Evolutionary conservation across 139 green algal species (phyloP).

Genomic region (Diplosphaera chodatii): DNA sequence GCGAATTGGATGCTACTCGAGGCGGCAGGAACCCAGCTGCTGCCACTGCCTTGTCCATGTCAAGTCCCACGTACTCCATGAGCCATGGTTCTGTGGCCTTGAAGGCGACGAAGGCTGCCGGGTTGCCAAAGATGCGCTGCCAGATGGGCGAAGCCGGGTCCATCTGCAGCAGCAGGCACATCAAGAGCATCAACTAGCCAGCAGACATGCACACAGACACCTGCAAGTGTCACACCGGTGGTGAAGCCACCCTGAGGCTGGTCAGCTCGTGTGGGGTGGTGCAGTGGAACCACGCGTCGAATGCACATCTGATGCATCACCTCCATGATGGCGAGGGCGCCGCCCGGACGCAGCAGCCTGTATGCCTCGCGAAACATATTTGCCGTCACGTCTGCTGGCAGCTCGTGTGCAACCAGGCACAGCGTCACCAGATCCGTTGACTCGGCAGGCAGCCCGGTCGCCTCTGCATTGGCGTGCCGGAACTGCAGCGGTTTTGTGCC

Average conservation of each 20-base stretch:
- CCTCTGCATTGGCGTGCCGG: slow-evolving; percentile 2
- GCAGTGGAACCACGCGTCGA: no score
- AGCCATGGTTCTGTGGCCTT: slow-evolving; percentile 74
- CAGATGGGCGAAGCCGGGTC: slow-evolving; percentile 52
- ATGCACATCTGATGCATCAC: no score
- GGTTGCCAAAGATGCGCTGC: slow-evolving; percentile 57
- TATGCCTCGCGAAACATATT: slow-evolving; percentile 60
- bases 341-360: slow-evolving; percentile 50
- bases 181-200: no score
- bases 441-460: slow-evolving; percentile 1
- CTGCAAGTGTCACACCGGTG: no score
- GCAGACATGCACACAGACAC: not conserved
- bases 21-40: slow-evolving; percentile 39
- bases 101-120: slow-evolving; percentile 69
- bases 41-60: slow-evolving; percentile 37
- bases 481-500: not conserved
- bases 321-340: slow-evolving; percentile 35
- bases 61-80: slow-evolving; percentile 55
- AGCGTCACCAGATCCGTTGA: slow-evolving; percentile 64
- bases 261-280: no score
- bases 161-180: slow-evolving; percentile 78
- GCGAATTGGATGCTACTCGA: slow-evolving; percentile 34
- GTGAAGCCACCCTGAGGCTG: no score
- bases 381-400: slow-evolving; percentile 40
- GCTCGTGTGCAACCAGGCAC: slow-evolving; percentile 67